Evolutionary conservation across 2,329 filamentous ascomycete genomes (phyloP).

Genomic region (Fusarium bulbicola): DNA sequence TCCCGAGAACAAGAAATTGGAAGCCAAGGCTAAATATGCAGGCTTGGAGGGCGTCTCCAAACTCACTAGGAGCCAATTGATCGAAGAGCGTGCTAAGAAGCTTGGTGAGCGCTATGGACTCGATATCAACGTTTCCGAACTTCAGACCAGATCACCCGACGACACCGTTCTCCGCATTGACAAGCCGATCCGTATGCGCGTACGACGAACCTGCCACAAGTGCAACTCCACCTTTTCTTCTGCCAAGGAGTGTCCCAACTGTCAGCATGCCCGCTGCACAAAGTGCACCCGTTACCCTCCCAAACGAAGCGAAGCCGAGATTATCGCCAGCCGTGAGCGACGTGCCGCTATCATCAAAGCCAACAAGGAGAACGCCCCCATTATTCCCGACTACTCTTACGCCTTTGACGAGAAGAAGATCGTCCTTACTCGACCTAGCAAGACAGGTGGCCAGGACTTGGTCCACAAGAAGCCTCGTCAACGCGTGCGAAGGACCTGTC

Average conservation of each 20-base stretch:
- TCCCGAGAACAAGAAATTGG: constrained; percentile 32
- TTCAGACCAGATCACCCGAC: constrained; percentile 58
- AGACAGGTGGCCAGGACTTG: constrained; percentile 74
- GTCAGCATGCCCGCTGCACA: constrained; percentile 82
- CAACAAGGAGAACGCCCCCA: constrained; percentile 65
- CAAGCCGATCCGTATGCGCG: constrained; percentile 80
- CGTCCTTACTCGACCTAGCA: constrained; percentile 70
- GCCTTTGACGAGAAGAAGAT: constrained; percentile 57
- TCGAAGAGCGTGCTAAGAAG: constrained; percentile 65
- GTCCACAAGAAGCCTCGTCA: constrained; percentile 77
- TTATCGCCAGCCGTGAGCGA: constrained; percentile 61
- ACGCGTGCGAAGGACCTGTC: constrained; percentile 78
- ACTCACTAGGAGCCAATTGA: constrained; percentile 60
- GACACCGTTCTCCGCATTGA: constrained; percentile 71
- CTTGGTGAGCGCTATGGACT: constrained; percentile 65
- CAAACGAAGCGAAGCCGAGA: constrained; percentile 67
- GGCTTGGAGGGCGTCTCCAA: constrained; percentile 47
- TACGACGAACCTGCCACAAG: constrained; percentile 82
- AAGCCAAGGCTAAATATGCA: constrained; percentile 44
- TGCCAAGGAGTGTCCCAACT: constrained; percentile 78
- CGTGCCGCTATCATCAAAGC: constrained; percentile 62
- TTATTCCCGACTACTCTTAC: constrained; percentile 60
- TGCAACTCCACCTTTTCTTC: constrained; percentile 79
- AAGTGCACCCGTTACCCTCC: constrained; percentile 80
- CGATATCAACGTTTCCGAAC: constrained; percentile 63